Evolutionary conservation across 73 alveolate genomes (phyloP).

Genomic region (Paraurostyla sp.): DNA sequence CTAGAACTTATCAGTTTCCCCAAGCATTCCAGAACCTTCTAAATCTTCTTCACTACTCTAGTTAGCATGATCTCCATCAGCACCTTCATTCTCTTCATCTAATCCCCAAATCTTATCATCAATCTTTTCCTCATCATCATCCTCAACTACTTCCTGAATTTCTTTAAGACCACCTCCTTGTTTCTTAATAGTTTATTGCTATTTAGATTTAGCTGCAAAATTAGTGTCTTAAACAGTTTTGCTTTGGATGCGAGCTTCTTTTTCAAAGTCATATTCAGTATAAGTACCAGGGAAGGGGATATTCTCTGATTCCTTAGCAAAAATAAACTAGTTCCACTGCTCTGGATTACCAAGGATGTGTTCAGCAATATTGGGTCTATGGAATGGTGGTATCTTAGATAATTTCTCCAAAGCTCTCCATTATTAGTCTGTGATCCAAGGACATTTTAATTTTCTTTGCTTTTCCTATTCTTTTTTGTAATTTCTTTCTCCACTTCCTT

Average conservation of each 20-base stretch:
- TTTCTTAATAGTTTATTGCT: neutral
- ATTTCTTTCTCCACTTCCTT: conserved; percentile 15
- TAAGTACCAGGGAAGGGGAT: conserved; percentile 73
- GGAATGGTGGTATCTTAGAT: conserved; percentile 66
- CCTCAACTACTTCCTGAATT: conserved; percentile 51
- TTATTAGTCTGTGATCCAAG: conserved; percentile 27
- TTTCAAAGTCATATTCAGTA: conserved; percentile 64
- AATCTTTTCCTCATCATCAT: conserved; percentile 51
- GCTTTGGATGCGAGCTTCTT: conserved; percentile 1
- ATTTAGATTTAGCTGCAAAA: neutral
- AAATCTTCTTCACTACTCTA: neutral
- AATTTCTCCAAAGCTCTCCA: conserved; percentile 52
- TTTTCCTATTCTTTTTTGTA: conserved; percentile 24
- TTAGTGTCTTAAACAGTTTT: neutral
- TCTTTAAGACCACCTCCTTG: conserved; percentile 1
- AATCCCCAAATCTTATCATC: conserved; percentile 59
- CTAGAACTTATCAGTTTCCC: neutral
- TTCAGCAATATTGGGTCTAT: conserved; percentile 60
- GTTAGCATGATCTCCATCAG: neutral
- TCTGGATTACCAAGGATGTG: conserved; percentile 55
- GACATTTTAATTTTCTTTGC: conserved; percentile 18
- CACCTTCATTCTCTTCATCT: conserved; percentile 60
- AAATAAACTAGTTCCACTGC: conserved; percentile 52
- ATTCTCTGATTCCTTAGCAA: conserved; percentile 64
- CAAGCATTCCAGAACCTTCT: neutral